A percentile compares a stretch with the other conserved stretches of the same genome.
phyloP scores from a whole-genome alignment of 768 basidiomycete genomes.

The Lactifluus piperatus region DNA sequence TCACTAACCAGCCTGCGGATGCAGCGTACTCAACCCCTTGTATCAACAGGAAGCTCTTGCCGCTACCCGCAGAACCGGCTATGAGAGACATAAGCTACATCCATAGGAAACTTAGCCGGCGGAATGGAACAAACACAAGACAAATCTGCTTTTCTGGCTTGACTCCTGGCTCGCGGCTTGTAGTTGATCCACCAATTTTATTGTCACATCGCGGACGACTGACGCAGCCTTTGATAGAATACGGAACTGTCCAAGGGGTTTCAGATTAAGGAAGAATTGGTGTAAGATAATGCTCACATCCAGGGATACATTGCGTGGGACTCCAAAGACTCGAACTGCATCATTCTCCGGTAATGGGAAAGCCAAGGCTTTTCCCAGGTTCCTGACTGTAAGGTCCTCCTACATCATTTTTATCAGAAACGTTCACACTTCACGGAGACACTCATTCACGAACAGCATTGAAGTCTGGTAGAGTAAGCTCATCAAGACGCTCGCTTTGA shows the following conservation, averaged over 20 bases:
- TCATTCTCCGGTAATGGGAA: constrained; percentile 20
- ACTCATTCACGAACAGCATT: constrained; percentile 31
- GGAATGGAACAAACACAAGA: constrained; percentile 48
- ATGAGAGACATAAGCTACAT: constrained; percentile 6
- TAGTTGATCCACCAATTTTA: constrained; percentile 45
- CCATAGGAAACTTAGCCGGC: not conserved
- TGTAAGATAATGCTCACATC: constrained; percentile 6
- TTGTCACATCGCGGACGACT: constrained; percentile 60
- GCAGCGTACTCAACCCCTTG: constrained; percentile 67
- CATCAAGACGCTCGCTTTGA: constrained; percentile 28
- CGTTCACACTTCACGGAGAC: not conserved
- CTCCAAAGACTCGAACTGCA: constrained; percentile 13
- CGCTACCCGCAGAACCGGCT: constrained; percentile 71
- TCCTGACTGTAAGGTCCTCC: constrained; percentile 11
- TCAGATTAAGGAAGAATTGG: not conserved
- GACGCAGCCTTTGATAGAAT: constrained; percentile 64
- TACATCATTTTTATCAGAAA: not conserved
- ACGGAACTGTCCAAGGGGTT: constrained; percentile 40
- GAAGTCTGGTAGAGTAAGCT: constrained; percentile 35
- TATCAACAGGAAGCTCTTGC: constrained; percentile 72
- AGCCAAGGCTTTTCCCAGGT: constrained; percentile 8
- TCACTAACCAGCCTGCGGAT: constrained; percentile 63
- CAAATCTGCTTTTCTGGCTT: constrained; percentile 45
- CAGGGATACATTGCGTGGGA: constrained; percentile 8
- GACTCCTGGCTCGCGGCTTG: constrained; percentile 39